phyloP scores from a whole-genome alignment of 2,329 filamentous ascomycete genomes.

The Beauveria sp. region DNA sequence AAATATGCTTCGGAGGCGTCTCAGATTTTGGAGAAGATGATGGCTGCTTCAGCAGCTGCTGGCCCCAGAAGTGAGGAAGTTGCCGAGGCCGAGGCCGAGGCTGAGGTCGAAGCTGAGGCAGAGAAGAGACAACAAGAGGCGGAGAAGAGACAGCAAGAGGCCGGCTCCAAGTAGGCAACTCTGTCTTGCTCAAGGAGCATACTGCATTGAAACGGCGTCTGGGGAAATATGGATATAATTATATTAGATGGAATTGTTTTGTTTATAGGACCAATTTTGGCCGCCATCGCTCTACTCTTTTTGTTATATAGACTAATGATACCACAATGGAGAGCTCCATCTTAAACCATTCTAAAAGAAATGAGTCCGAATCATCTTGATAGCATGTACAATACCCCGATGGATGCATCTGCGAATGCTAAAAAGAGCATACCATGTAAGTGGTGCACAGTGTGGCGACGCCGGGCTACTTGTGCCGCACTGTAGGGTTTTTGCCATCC shows the following conservation, averaged over 20 bases:
- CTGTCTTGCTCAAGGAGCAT: not conserved
- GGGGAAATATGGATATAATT: not conserved
- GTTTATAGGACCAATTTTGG: not conserved
- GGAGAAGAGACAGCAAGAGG: not conserved
- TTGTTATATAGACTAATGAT: not conserved
- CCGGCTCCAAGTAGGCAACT: not conserved
- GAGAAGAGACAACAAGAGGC: not conserved
- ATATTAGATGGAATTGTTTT: not conserved
- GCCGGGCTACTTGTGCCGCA: not conserved
- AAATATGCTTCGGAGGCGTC: constrained; percentile 63
- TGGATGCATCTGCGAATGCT: no score
- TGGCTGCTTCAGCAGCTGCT: not conserved
- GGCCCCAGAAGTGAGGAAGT: constrained; percentile 13
- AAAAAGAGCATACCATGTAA: not conserved
- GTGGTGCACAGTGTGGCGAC: not conserved
- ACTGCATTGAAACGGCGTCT: constrained; percentile 9
- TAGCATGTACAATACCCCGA: no score
- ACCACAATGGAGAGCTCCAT: not conserved
- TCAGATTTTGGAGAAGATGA: constrained; percentile 40
- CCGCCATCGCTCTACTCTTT: not conserved
- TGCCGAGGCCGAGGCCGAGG: constrained; percentile 3
- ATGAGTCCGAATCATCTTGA: no score
- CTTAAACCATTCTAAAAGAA: no score
- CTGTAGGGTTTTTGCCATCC: not conserved
- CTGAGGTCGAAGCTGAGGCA: not conserved